phyloP scores from a whole-genome alignment of 2,329 filamentous ascomycete species.

The Mycocentrospora acerina region DNA sequence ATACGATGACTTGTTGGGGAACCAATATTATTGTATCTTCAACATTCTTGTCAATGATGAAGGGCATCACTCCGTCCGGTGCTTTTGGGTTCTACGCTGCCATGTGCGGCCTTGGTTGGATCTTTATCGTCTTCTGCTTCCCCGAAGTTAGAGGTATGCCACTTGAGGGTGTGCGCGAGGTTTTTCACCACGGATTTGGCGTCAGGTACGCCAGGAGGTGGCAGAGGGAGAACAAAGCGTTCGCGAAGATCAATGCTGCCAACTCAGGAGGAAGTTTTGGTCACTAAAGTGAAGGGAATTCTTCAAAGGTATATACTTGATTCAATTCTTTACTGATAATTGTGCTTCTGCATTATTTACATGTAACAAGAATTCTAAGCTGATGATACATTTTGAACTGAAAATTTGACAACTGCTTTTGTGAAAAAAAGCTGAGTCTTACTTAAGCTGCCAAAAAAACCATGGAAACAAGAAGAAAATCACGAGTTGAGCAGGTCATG shows the following conservation, averaged over 20 bases:
- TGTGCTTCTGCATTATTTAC: no score
- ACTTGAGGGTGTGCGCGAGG: slow-evolving; percentile 38
- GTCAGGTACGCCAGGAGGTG: slow-evolving; percentile 37
- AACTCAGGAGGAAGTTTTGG: slow-evolving; percentile 19
- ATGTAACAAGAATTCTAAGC: no score
- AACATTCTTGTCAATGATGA: slow-evolving; percentile 45
- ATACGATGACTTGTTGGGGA: slow-evolving; percentile 36
- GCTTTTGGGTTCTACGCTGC: slow-evolving; percentile 44
- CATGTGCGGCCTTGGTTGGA: slow-evolving; percentile 40
- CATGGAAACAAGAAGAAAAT: no score
- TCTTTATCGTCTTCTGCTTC: slow-evolving; percentile 41
- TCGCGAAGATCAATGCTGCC: slow-evolving; percentile 28
- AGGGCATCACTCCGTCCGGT: slow-evolving; percentile 39
- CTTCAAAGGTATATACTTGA: no score
- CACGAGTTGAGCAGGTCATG: no score
- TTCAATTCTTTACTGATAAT: no score
- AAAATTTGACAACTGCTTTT: no score
- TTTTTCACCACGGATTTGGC: slow-evolving; percentile 41
- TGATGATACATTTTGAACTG: no score
- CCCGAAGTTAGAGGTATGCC: slow-evolving; percentile 41
- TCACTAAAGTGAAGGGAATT: no score
- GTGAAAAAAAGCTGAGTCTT: no score
- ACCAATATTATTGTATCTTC: slow-evolving; percentile 41
- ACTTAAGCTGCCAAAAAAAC: no score
- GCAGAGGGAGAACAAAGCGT: slow-evolving; percentile 42